Percentiles rank a stretch among this genome's conserved stretches.
These are phyloP conservation scores for Lipomyces lipofer DNA, from an alignment of 805 yeast genomes.

Conservation along the genomic window DNA sequence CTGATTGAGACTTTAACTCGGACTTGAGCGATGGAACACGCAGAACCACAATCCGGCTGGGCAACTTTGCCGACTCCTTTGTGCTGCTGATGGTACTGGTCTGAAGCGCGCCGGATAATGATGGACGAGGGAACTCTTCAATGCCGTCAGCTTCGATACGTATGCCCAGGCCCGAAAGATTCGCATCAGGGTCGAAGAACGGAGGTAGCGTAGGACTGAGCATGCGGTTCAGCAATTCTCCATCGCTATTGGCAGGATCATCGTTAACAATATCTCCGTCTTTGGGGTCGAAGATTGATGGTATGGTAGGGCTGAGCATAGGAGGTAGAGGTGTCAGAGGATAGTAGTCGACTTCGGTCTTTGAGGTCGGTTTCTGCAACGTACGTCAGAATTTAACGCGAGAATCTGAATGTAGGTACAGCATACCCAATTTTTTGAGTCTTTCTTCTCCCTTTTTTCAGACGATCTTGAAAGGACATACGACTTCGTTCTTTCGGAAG, in stretches of 20 bases:
- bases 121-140: background rate
- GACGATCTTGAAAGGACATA: too few species aligned
- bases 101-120: background rate
- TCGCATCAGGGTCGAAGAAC: constrained; percentile 32
- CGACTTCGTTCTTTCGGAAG: too few species aligned
- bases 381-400: too few species aligned
- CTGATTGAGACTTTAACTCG: background rate
- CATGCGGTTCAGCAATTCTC: constrained; percentile 37
- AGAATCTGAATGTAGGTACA: too few species aligned
- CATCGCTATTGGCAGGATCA: background rate
- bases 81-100: background rate
- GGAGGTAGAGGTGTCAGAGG: constrained; percentile 37
- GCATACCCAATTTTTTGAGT: too few species aligned
- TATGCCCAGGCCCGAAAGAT: constrained; percentile 8
- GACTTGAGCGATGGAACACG: constrained; percentile 4
- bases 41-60: constrained; percentile 4
- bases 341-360: constrained; percentile 12
- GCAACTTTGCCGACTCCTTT: background rate
- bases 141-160: constrained; percentile 1
- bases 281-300: constrained; percentile 37
- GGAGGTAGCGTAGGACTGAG: constrained; percentile 46
- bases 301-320: constrained; percentile 43
- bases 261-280: background rate
- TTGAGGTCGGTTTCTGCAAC: background rate
- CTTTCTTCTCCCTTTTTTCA: too few species aligned